Percentiles rank a stretch among this genome's conserved stretches.
Conservation (phyloP, 441 rosid genomes). For the Arabidopsis lyrata region DNA sequence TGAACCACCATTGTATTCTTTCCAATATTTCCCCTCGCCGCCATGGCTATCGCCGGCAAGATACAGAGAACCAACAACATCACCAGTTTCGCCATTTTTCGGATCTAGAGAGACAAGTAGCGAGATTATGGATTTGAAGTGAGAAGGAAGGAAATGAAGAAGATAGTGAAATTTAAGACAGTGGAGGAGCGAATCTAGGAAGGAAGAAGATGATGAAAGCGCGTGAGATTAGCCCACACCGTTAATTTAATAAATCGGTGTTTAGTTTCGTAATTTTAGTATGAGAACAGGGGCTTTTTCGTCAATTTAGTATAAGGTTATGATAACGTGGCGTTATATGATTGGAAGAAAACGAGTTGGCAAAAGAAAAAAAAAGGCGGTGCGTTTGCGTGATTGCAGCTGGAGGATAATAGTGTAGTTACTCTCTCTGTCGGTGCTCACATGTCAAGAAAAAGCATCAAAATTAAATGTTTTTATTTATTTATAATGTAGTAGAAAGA, state of each 20-base stretch:
- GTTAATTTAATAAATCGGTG: not conserved
- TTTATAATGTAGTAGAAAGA: too few species aligned
- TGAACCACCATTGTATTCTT: constrained; percentile 55
- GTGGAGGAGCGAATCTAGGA: constrained; percentile 32
- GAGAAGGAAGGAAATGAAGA: not conserved
- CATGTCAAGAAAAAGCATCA: constrained; percentile 29
- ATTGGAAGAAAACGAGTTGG: constrained; percentile 1
- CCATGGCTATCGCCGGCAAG: constrained; percentile 60
- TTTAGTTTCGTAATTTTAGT: not conserved
- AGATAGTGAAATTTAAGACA: constrained; percentile 20
- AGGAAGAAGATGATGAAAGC: constrained; percentile 18
- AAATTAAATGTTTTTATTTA: constrained; percentile 21
- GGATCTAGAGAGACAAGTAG: not conserved
- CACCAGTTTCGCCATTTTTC: constrained; percentile 56
- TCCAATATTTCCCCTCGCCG: constrained; percentile 45
- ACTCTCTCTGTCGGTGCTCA: constrained; percentile 45
- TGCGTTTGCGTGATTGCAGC: constrained; percentile 46
- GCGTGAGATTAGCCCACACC: constrained; percentile 25
- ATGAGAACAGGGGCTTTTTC: not conserved
- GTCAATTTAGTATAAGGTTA: not conserved
- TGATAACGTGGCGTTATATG: constrained; percentile 14
- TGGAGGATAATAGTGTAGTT: constrained; percentile 20
- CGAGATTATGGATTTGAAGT: not conserved
- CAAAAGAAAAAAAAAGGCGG: constrained; percentile 5
- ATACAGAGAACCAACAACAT: constrained; percentile 65